A percentile compares a stretch with the other conserved stretches of the same genome.
Conservation (phyloP, 352 stramenopile species). For the Pythium brachiatum region DNA sequence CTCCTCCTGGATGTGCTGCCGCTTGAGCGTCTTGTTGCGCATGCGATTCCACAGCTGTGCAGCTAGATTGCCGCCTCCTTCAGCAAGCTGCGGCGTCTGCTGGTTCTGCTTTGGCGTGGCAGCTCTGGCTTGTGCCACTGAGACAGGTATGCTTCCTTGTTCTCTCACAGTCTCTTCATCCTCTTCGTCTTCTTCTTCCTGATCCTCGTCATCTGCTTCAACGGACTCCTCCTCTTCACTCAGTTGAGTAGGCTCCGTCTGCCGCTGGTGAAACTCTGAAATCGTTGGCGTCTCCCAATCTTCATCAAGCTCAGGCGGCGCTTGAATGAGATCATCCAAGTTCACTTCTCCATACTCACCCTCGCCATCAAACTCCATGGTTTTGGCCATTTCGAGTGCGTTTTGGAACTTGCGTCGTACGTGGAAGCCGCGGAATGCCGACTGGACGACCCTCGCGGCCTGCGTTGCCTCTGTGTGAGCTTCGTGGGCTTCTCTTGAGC, state of each 20-base stretch:
- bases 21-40: constrained; percentile 47
- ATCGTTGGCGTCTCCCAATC: constrained; percentile 57
- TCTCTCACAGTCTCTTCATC: neutral
- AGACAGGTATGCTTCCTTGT: neutral
- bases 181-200: neutral
- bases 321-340: constrained; percentile 53
- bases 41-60: constrained; percentile 67
- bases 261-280: constrained; percentile 7
- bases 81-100: neutral
- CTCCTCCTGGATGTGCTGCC: constrained; percentile 37
- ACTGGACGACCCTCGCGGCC: constrained; percentile 57
- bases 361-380: constrained; percentile 21
- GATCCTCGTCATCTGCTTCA: neutral
- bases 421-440: constrained; percentile 65
- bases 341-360: constrained; percentile 50
- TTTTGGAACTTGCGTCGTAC: constrained; percentile 64
- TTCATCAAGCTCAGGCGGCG: constrained; percentile 53
- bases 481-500: neutral
- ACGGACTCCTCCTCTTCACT: constrained; percentile 4
- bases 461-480: constrained; percentile 17
- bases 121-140: neutral
- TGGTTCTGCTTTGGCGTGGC: neutral
- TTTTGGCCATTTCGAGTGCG: constrained; percentile 48
- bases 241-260: constrained; percentile 3
- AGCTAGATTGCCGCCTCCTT: constrained; percentile 27